phyloP scores from a whole-genome alignment of 2,329 filamentous ascomycete species.

The Verticillium albo-atrum region DNA sequence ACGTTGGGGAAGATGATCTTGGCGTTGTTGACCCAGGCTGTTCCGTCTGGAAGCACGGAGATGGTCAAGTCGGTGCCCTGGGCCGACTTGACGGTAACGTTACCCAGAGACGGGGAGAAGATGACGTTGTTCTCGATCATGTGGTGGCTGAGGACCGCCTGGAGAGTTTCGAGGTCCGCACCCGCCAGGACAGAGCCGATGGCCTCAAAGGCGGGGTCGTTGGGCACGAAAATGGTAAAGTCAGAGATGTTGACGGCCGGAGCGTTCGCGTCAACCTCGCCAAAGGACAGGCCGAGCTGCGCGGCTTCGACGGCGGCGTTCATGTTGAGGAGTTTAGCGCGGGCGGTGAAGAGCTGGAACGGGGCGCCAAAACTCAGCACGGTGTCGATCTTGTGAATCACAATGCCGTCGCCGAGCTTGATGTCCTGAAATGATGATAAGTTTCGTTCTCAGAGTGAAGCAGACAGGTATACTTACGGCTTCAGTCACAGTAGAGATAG shows the following conservation, averaged over 20 bases:
- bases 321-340: constrained; percentile 19
- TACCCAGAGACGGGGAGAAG: constrained; percentile 21
- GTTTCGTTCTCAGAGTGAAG: constrained; percentile 1
- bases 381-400: constrained; percentile 24
- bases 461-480: constrained; percentile 14
- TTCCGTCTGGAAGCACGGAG: constrained; percentile 22
- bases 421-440: constrained; percentile 16
- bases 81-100: constrained; percentile 18
- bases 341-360: constrained; percentile 22
- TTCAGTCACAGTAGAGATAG: constrained; percentile 25
- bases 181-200: constrained; percentile 21
- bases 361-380: constrained; percentile 21
- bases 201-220: constrained; percentile 19
- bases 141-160: constrained; percentile 23
- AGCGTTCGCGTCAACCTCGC: constrained; percentile 14
- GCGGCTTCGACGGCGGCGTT: constrained; percentile 23
- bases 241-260: constrained; percentile 21
- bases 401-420: constrained; percentile 19
- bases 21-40: constrained; percentile 24
- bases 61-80: constrained; percentile 19
- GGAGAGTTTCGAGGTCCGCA: constrained; percentile 17
- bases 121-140: constrained; percentile 24
- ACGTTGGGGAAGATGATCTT: constrained; percentile 24
- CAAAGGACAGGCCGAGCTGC: constrained; percentile 18
- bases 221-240: constrained; percentile 24